Evolutionary conservation across 1,284 basidiomycete genomes (phyloP), one percentile per base, ranked within the genome.

Genomic region (Gastroboletus turbinatus): DNA sequence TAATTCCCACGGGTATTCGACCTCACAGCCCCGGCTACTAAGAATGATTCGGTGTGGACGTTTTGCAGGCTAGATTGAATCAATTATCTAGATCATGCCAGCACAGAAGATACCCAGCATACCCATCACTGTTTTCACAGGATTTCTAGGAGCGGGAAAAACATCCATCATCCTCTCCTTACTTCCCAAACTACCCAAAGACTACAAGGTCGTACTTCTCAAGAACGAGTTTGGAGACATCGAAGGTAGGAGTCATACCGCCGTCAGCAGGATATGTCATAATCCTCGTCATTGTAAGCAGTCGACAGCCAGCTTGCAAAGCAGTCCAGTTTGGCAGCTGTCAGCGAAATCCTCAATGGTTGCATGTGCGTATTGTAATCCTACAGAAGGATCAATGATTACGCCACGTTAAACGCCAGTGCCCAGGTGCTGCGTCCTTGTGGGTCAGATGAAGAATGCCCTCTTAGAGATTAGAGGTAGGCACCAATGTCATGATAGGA

Each of bases 191-290:
- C 77, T 96, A 8, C 90, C 92, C 2, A 82, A 84, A 57, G 87
- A 89, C 64, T 94, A 94, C 78, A 87, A 85, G 65, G 88, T 90
- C 35, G 92, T 94, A 3, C 75, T 96, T 29, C 79, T 96, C 60
- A 96, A 96, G 76, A 94, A 94, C 73, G 91, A 94, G 68, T 93
- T 90, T 64, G 91, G 91, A 7, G 90, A 94, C 73, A 77, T 92
- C 27, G 81, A 92, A 79, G 89, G 88, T 85, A 46, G 35, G 46
- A 25, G 66, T 59, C 30, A 27, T 14, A 35, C 42, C 32, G 6
- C 19, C 19, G 11, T 23, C 29, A 6, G 23, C 46, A 11, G 3
- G 40, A 32, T 35, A 16, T 8, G n/a, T n/a, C n/a, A 21, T 19
- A 13, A 13, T 23, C 39, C 52, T 66, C 46, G 57, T 45, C 23